These are phyloP conservation scores for Dothiorella sarmentorum DNA, from an alignment of 2,329 filamentous ascomycete species.

Conservation along the genomic window DNA sequence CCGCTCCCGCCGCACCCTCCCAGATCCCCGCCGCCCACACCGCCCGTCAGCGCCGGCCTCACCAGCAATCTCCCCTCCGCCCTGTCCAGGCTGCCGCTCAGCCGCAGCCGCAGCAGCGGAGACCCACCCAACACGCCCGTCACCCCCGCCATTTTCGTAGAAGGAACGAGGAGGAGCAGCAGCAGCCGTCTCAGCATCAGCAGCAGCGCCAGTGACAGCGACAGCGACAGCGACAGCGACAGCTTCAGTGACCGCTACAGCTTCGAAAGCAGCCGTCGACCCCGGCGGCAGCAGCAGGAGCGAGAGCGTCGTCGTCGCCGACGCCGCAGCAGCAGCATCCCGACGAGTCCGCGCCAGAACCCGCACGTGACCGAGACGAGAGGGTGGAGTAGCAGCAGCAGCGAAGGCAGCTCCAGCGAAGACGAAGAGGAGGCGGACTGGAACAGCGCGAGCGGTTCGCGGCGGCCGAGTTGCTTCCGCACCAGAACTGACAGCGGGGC, in stretches of 20 bases:
- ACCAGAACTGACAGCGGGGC: background rate
- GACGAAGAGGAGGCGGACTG: background rate
- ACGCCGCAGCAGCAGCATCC: background rate
- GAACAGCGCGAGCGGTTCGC: background rate
- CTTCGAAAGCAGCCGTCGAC: background rate
- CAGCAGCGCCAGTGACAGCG: background rate
- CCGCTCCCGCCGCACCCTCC: background rate
- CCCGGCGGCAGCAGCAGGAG: background rate
- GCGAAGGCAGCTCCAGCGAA: background rate
- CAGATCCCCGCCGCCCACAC: background rate
- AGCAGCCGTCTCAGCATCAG: no score
- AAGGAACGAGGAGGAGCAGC: background rate
- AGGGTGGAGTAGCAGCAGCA: background rate
- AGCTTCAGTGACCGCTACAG: no score
- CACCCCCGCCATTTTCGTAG: background rate
- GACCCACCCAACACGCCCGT: constrained; percentile 3
- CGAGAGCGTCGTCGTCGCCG: background rate
- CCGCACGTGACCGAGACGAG: background rate
- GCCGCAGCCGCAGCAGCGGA: background rate
- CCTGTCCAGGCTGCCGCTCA: background rate
- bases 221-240: background rate
- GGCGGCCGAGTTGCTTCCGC: background rate
- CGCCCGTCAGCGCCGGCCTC: constrained; percentile 6
- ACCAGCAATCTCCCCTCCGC: background rate
- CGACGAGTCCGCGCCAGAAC: background rate